These are phyloP conservation scores for Rhizophora apiculata DNA, from an alignment of 345 rosid species.

Conservation along the genomic window DNA sequence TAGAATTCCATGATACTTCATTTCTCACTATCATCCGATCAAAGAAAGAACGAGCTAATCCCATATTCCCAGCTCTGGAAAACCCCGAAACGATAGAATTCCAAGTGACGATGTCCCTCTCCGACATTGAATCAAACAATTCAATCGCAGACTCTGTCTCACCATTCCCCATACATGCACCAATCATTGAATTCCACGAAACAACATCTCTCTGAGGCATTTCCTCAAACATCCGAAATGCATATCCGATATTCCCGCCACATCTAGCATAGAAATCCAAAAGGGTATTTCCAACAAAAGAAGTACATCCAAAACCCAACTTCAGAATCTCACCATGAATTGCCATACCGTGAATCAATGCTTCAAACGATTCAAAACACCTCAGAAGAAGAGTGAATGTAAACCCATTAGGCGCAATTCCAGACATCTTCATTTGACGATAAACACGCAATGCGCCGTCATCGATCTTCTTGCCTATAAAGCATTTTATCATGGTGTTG, in stretches of 20 bases:
- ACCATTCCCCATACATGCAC: conserved; percentile 20
- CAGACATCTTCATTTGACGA: conserved; percentile 27
- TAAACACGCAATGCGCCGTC: conserved; percentile 19
- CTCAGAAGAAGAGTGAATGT: conserved; percentile 30
- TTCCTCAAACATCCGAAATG: conserved; percentile 28
- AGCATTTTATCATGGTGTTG: conserved; percentile 35
- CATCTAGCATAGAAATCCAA: conserved; percentile 25
- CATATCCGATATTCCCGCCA: conserved; percentile 14
- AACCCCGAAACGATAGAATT: conserved; percentile 28
- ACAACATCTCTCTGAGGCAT: conserved; percentile 28
- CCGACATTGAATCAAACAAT: conserved; percentile 31
- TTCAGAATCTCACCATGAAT: conserved; percentile 27
- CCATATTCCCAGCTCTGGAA: conserved; percentile 27
- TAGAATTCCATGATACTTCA: conserved; percentile 25
- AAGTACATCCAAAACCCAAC: conserved; percentile 22
- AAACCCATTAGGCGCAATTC: conserved; percentile 27
- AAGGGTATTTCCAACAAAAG: conserved; percentile 29
- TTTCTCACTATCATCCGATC: conserved; percentile 26
- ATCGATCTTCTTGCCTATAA: conserved; percentile 20
- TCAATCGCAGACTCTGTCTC: conserved; percentile 12
- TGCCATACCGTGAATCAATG: conserved; percentile 21
- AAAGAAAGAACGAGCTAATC: conserved; percentile 19
- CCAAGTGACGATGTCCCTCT: conserved; percentile 25
- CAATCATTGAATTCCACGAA: conserved; percentile 34
- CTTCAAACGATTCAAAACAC: conserved; percentile 27